Evolutionary conservation across 2,329 filamentous ascomycete species (phyloP), one percentile per base, ranked within the genome.

Genomic region (Ramularia endophylla): DNA sequence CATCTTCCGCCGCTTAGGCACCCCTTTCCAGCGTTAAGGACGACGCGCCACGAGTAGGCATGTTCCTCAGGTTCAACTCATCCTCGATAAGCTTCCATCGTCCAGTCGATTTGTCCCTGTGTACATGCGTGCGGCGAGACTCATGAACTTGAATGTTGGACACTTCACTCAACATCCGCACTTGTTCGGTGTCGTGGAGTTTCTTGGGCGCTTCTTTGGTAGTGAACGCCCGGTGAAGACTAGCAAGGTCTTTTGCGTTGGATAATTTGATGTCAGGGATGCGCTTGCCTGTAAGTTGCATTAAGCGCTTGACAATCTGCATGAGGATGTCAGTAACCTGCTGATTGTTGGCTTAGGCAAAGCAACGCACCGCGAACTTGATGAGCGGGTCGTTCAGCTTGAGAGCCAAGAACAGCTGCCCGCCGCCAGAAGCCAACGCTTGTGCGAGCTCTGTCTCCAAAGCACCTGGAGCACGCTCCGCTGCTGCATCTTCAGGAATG

Each of bases 31-130:
- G 11, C 6, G 22, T 11, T 6, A 25, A 6, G 11, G 6, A 6
- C 22, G 22, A 25, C 22, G 6, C 22, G 22, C 22, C 22, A 6
- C 22, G 6, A 6, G 22, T 25, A 25, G 22, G 22, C 22, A 25
- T 25, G 22, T 25, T 25, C 22, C 22, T 25, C 22, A 75, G 72
- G 56, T 66, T 66, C 48, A 90, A 69, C 64, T 87, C 83, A 56
- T 80, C 69, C 62, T 85, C 75, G 56, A 90, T 86, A 36, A 88
- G 64, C 77, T 92, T 92, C 78, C 83, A 85, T 56, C 85, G 73
- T 19, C 87, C 87, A 30, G 85, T 61, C 36, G 77, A 72, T 54
- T 75, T 78, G 65, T 90, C 85, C 61, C 78, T 80, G 61, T 90
- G 77, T 25, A 85, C 78, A 8, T 79, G 75, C 6, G 80, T 88